Percentiles rank a stretch among this genome's conserved stretches.
These are phyloP conservation scores for Neurospora tetrasperma DNA, from an alignment of 495 filamentous ascomycete species.

Conservation along the genomic window DNA sequence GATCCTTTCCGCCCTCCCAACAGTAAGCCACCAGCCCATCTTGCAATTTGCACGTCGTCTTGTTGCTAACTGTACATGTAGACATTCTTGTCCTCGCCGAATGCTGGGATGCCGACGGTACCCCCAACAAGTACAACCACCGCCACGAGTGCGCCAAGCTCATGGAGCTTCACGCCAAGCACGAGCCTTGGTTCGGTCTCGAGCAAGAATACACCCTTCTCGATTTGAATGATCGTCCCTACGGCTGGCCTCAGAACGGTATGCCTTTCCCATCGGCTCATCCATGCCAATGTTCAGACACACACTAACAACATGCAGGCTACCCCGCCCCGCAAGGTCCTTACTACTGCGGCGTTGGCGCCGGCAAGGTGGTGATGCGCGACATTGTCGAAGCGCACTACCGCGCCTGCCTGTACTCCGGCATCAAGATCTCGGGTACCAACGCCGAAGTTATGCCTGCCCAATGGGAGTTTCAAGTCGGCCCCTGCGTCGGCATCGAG, in stretches of 20 bases:
- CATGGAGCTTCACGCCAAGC: conserved; percentile 71
- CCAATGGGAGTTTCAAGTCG: conserved; percentile 96
- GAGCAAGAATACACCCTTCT: conserved; percentile 67
- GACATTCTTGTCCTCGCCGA: conserved; percentile 66
- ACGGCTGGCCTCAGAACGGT: conserved; percentile 64
- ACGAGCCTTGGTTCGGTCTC: conserved; percentile 89
- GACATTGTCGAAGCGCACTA: conserved; percentile 95
- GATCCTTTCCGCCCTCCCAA: conserved; percentile 69
- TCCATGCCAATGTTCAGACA: background rate
- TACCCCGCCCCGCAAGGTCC: conserved; percentile 84
- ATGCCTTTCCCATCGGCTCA: background rate
- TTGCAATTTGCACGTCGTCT: conserved; percentile 52
- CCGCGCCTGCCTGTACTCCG: conserved; percentile 83
- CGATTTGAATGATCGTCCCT: conserved; percentile 69
- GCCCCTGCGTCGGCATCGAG: conserved; percentile 78
- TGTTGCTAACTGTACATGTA: conserved; percentile 20
- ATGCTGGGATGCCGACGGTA: conserved; percentile 88
- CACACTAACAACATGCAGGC: conserved; percentile 45
- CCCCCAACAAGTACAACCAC: conserved; percentile 94
- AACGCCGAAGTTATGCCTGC: conserved; percentile 85
- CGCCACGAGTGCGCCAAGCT: conserved; percentile 49
- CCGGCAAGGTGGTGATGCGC: conserved; percentile 88
- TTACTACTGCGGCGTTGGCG: conserved; percentile 95
- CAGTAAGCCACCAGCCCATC: conserved; percentile 11
- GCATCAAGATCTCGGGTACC: conserved; percentile 85